A percentile compares a stretch with the other conserved stretches of the same genome.
Evolutionary conservation across 345 rosid species (phyloP).

Genomic region (Mercurialis annua): DNA sequence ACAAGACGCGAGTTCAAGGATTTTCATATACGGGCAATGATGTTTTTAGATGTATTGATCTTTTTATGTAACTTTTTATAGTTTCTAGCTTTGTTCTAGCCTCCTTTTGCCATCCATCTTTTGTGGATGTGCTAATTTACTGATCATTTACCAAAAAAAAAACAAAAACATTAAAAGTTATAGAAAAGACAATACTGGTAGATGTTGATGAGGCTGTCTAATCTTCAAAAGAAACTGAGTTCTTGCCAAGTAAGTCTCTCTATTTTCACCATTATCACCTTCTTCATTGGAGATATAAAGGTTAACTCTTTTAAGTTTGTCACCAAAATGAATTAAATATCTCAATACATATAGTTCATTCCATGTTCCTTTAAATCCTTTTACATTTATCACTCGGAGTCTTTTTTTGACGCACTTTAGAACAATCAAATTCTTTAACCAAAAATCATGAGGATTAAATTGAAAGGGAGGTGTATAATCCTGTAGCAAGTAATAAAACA

Average conservation of each 20-base stretch:
- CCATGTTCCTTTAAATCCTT: not conserved
- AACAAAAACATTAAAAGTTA: no score
- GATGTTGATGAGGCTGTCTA: no score
- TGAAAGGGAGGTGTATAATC: not conserved
- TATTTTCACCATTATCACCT: not conserved
- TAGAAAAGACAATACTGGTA: no score
- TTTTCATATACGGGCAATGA: no score
- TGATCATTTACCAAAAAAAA: no score
- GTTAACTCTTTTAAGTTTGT: not conserved
- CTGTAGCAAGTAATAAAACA: not conserved
- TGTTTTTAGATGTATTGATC: no score
- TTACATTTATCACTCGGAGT: conserved; percentile 8
- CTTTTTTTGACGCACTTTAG: not conserved
- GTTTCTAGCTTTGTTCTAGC: no score
- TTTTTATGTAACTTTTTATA: no score
- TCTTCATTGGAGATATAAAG: not conserved
- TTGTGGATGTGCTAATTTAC: no score
- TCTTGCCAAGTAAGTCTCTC: not conserved
- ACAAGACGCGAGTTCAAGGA: no score
- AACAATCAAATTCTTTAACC: not conserved
- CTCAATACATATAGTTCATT: not conserved
- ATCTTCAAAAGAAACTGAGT: no score
- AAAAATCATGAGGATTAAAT: not conserved
- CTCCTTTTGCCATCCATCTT: no score
- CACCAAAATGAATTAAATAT: conserved; percentile 7